phyloP scores from a whole-genome alignment of 306 rosid genomes.

The Malus asiatica region DNA sequence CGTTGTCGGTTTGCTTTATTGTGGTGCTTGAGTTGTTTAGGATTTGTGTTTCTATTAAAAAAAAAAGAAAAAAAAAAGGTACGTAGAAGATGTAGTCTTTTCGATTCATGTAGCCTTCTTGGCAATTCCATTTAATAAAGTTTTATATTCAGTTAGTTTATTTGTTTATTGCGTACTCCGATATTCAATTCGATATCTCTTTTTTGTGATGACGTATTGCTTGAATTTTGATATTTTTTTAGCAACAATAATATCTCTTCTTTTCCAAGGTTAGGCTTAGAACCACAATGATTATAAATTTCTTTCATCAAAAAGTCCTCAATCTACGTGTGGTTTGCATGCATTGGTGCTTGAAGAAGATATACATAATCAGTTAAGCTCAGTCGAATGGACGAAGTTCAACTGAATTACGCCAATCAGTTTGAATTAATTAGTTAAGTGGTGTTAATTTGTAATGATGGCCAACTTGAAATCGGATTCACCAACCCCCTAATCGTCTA shows the following conservation, averaged over 20 bases:
- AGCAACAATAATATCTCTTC: background rate
- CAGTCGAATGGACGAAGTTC: background rate
- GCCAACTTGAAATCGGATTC: background rate
- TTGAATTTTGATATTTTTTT: background rate
- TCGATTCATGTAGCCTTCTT: too few species aligned
- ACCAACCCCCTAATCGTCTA: background rate
- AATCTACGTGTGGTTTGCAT: background rate
- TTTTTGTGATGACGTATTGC: background rate
- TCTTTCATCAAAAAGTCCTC: background rate
- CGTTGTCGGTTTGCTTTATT: too few species aligned
- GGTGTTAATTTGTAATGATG: background rate
- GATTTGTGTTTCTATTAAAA: too few species aligned
- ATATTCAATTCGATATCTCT: background rate
- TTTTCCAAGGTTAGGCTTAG: background rate
- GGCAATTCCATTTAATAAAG: too few species aligned
- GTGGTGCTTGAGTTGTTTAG: too few species aligned
- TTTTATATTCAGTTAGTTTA: too few species aligned
- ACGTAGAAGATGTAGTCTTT: too few species aligned
- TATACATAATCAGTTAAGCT: background rate
- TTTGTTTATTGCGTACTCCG: too few species aligned
- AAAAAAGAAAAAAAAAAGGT: too few species aligned
- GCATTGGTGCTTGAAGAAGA: background rate
- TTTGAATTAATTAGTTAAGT: background rate
- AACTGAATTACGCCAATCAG: background rate
- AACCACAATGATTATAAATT: background rate